A percentile compares a stretch with the other conserved stretches of the same genome.
These are phyloP conservation scores for Marsdenia floribunda DNA, from an alignment of 257 asterid species.

Conservation along the genomic window DNA sequence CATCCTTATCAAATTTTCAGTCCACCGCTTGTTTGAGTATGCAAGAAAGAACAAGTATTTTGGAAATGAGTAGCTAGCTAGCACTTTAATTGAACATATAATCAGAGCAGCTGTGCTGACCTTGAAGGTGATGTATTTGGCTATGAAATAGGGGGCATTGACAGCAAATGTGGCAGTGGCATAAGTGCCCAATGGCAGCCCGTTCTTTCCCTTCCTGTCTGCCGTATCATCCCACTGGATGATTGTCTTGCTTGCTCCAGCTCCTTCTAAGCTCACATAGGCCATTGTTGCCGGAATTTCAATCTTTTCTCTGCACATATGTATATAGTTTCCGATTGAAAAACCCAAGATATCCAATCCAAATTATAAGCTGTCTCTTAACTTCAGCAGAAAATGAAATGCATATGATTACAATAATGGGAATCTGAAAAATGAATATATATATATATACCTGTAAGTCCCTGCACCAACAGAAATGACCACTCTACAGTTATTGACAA, in stretches of 20 bases:
- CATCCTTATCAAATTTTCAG: too few relatives aligned
- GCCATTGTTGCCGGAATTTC: slow-evolving; percentile 78
- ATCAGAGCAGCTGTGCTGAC: slow-evolving; percentile 25
- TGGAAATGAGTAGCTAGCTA: too few relatives aligned
- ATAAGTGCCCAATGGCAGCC: slow-evolving; percentile 68
- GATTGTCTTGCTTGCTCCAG: slow-evolving; percentile 45
- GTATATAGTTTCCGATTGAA: not conserved
- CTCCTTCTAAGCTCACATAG: slow-evolving; percentile 67
- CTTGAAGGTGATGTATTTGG: slow-evolving; percentile 75
- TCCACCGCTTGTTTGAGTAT: too few relatives aligned
- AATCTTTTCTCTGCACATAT: slow-evolving; percentile 66
- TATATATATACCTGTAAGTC: slow-evolving; percentile 43
- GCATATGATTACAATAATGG: too few relatives aligned
- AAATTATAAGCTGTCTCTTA: too few relatives aligned
- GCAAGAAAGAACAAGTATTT: too few relatives aligned
- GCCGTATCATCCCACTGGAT: slow-evolving; percentile 81
- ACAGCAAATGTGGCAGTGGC: slow-evolving; percentile 91
- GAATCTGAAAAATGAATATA: too few relatives aligned
- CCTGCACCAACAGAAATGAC: slow-evolving; percentile 69
- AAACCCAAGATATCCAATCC: not conserved
- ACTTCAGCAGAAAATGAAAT: too few relatives aligned
- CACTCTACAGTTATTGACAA: slow-evolving; percentile 64
- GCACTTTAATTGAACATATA: too few relatives aligned
- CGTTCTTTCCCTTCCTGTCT: slow-evolving; percentile 46
- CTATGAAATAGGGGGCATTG: slow-evolving; percentile 79